These are phyloP conservation scores for Cercospora brassicicola DNA, from an alignment of 2,329 filamentous ascomycete species.

Conservation along the genomic window DNA sequence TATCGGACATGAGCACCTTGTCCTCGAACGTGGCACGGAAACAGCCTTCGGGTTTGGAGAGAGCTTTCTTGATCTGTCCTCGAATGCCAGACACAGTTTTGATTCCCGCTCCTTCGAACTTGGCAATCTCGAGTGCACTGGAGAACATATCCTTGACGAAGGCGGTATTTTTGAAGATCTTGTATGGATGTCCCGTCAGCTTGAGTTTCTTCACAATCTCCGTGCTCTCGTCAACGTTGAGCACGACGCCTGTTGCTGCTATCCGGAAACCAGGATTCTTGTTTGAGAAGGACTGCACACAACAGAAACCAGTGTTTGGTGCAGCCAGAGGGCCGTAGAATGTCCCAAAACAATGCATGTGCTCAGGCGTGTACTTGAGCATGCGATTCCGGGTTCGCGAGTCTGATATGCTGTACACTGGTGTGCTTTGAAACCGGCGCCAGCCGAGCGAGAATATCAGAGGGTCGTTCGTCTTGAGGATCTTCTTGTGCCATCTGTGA, in stretches of 20 bases:
- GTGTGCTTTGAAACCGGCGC: slow-evolving; percentile 89
- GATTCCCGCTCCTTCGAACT: slow-evolving; percentile 94
- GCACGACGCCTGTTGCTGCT: slow-evolving; percentile 87
- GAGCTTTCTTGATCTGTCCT: slow-evolving; percentile 93
- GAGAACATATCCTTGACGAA: slow-evolving; percentile 99
- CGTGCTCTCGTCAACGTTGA: slow-evolving; percentile 90
- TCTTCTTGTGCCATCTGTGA: slow-evolving; percentile 98
- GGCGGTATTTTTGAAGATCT: slow-evolving; percentile 98
- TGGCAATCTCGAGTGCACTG: slow-evolving; percentile 87
- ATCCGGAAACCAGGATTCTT: slow-evolving; percentile 88
- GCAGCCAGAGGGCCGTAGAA: slow-evolving; percentile 94
- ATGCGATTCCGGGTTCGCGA: slow-evolving; percentile 91
- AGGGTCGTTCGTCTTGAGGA: slow-evolving; percentile 95
- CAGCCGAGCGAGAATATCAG: slow-evolving; percentile 96
- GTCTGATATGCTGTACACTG: slow-evolving; percentile 93
- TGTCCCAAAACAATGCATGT: slow-evolving; percentile 97
- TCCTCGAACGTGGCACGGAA: slow-evolving; percentile 98
- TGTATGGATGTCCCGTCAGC: slow-evolving; percentile 87
- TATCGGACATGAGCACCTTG: slow-evolving; percentile 95
- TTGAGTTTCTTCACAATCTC: slow-evolving; percentile 99
- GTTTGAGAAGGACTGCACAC: slow-evolving; percentile 83
- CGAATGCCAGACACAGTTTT: slow-evolving; percentile 93
- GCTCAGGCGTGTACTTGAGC: slow-evolving; percentile 98
- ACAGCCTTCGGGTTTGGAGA: slow-evolving; percentile 89
- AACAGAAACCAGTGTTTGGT: slow-evolving; percentile 93